Evolutionary conservation across 805 yeast species (phyloP).

Genomic region (Diddensiella transvaalensis): DNA sequence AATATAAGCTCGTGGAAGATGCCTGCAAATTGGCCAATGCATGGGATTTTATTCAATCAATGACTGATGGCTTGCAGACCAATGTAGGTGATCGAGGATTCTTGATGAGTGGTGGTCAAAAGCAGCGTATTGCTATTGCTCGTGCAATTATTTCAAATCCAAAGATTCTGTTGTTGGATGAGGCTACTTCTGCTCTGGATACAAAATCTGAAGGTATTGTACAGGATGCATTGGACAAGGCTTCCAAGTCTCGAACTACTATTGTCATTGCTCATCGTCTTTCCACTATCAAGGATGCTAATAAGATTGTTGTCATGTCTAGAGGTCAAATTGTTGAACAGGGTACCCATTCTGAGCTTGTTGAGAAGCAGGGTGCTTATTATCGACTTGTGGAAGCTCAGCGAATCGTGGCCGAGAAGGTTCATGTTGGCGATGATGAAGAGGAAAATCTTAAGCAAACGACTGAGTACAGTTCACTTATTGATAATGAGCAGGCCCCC

Average conservation of each 20-base stretch:
- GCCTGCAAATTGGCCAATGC: slow-evolving; percentile 40
- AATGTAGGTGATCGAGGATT: slow-evolving; percentile 60
- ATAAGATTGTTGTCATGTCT: slow-evolving; percentile 49
- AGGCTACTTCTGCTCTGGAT: slow-evolving; percentile 55
- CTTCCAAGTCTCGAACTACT: slow-evolving; percentile 42
- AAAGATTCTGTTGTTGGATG: slow-evolving; percentile 52
- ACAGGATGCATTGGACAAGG: slow-evolving; percentile 39
- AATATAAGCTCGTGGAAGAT: slow-evolving; percentile 36
- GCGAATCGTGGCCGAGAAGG: slow-evolving; percentile 22
- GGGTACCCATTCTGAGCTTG: slow-evolving; percentile 43
- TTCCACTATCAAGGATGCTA: slow-evolving; percentile 54
- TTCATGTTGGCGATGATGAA: slow-evolving; percentile 18
- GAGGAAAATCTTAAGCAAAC: neutral
- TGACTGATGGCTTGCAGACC: slow-evolving; percentile 82
- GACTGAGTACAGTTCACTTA: no score
- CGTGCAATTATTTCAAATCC: slow-evolving; percentile 60
- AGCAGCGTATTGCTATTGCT: slow-evolving; percentile 64
- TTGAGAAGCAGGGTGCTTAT: slow-evolving; percentile 31
- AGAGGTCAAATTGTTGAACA: slow-evolving; percentile 49
- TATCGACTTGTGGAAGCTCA: slow-evolving; percentile 37
- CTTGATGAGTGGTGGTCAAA: slow-evolving; percentile 61
- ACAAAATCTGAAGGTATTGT: slow-evolving; percentile 43
- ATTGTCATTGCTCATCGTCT: slow-evolving; percentile 58
- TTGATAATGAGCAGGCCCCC: slow-evolving; percentile 10
- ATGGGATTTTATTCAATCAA: slow-evolving; percentile 43